Evolutionary conservation across 257 asterid genomes (phyloP), one percentile per base, ranked within the genome.

Genomic region (Ilex asprella): DNA sequence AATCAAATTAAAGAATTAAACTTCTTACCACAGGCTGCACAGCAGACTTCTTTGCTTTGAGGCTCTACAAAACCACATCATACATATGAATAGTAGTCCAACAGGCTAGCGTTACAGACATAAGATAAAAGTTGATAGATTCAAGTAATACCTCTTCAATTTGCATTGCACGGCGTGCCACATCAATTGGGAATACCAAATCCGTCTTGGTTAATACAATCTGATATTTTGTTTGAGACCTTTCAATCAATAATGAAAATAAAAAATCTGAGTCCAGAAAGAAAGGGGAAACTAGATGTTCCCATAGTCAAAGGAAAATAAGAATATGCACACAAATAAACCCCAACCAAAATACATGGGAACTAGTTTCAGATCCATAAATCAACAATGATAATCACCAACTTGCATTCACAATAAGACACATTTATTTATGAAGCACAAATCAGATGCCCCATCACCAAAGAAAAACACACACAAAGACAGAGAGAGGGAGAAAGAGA

Each of bases 141-240:
- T 6, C 27, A 14, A 10, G 11, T 3, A 53, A 7, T 15, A 21
- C 57, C 57, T 53, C 57, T 53, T 53, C 97, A 51, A 93, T 93
- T 82, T 93, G 95, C 94, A 85, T 93, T 65, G 97, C 97, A 67
- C 94, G 82, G 14, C 99, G 85, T 30, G 99, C 96, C 64, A 93
- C 99, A 47, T 89, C 94, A 69, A 87, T 81, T 54, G 99, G 99
- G 70, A 87, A 87, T 67, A 84, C 95, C 61, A 68, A 49, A 79
- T 87, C 97, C 14, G 97, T 89, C 87, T 89, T 93, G 53, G 99
- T 93, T 63, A 93, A 81, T 62, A 93, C 92, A 63, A 93, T 79
- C 77, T 93, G 97, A 69, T 93, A 93, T 74, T 87, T 93, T 0
- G 95, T 93, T 55, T 84, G 75, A 15, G 81, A 78, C 82, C 97